Percentiles rank a stretch among this genome's conserved stretches.
Conservation (phyloP, 2,329 filamentous ascomycete genomes). For the Monosporascus sp. region DNA sequence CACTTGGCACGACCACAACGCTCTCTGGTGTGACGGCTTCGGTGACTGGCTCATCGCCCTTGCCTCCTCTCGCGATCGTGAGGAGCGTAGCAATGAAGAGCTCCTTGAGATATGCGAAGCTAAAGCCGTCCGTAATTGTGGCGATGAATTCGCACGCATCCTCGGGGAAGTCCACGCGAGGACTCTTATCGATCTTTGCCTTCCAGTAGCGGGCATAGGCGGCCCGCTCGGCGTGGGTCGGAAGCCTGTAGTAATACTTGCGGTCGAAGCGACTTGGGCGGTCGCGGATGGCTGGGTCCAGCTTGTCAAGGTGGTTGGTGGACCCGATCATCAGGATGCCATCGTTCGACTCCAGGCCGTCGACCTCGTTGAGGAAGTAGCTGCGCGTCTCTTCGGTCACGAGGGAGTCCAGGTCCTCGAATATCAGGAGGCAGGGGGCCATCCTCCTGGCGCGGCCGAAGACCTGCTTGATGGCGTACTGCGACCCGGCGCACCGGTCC, state of each 20-base stretch:
- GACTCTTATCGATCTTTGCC: slow-evolving; percentile 19
- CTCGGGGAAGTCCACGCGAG: neutral
- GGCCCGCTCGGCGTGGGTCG: slow-evolving; percentile 36
- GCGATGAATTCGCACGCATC: neutral
- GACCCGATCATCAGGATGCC: slow-evolving; percentile 52
- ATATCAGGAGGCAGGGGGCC: slow-evolving; percentile 63
- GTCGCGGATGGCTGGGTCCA: slow-evolving; percentile 51
- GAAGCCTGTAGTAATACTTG: slow-evolving; percentile 49
- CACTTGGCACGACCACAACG: neutral
- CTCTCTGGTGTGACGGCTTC: neutral
- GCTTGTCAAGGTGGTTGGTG: slow-evolving; percentile 38
- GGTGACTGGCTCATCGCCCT: neutral
- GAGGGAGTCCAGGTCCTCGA: slow-evolving; percentile 65
- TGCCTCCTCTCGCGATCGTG: neutral
- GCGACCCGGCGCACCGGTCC: slow-evolving; percentile 37
- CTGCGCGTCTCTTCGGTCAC: slow-evolving; percentile 52
- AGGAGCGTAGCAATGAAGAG: neutral
- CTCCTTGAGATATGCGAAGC: slow-evolving; percentile 1
- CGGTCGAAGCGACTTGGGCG: slow-evolving; percentile 50
- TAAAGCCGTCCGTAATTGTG: neutral
- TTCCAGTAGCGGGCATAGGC: slow-evolving; percentile 48
- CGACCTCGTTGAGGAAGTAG: slow-evolving; percentile 67
- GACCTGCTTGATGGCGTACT: slow-evolving; percentile 44
- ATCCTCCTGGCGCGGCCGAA: slow-evolving; percentile 53
- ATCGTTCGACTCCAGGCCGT: slow-evolving; percentile 54